These are phyloP conservation scores for Xylariaceae sp. DNA, from an alignment of 2,329 filamentous ascomycete genomes.

Conservation along the genomic window DNA sequence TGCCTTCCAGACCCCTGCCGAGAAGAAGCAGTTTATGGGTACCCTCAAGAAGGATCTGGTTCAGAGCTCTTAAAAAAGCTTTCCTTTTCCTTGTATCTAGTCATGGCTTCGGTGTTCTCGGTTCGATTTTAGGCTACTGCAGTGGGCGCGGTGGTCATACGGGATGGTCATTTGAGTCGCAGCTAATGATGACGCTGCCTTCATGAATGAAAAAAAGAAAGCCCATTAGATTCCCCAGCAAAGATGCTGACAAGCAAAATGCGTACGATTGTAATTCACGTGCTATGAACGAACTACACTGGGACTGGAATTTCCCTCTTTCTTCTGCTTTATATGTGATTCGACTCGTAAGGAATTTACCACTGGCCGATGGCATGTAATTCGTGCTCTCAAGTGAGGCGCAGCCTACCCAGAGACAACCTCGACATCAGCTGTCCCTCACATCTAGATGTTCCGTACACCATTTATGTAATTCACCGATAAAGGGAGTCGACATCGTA, in stretches of 20 bases:
- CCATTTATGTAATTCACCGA: too few species aligned
- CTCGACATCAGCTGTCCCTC: too few species aligned
- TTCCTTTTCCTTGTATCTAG: conserved; percentile 41
- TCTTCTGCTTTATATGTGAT: background rate
- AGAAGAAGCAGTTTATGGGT: conserved; percentile 97
- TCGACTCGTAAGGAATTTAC: background rate
- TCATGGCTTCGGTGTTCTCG: conserved; percentile 53
- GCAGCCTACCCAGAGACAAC: background rate
- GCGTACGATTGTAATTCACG: background rate
- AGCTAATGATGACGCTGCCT: conserved; percentile 32
- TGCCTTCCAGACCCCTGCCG: conserved; percentile 95
- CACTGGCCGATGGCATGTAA: background rate
- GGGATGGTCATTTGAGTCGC: conserved; percentile 32
- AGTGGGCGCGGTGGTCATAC: conserved; percentile 30
- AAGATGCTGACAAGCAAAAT: background rate
- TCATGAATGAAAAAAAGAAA: conserved; percentile 31
- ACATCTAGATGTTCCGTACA: too few species aligned
- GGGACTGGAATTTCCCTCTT: background rate
- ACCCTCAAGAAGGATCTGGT: conserved; percentile 97
- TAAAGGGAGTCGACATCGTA: too few species aligned
- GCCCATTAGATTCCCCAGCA: conserved; percentile 20
- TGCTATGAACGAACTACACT: background rate
- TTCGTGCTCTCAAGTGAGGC: background rate
- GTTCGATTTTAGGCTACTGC: conserved; percentile 38
- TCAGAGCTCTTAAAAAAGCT: conserved; percentile 40